These are phyloP conservation scores for Cucumis cinereus DNA, from an alignment of 306 rosid species.

Conservation along the genomic window DNA sequence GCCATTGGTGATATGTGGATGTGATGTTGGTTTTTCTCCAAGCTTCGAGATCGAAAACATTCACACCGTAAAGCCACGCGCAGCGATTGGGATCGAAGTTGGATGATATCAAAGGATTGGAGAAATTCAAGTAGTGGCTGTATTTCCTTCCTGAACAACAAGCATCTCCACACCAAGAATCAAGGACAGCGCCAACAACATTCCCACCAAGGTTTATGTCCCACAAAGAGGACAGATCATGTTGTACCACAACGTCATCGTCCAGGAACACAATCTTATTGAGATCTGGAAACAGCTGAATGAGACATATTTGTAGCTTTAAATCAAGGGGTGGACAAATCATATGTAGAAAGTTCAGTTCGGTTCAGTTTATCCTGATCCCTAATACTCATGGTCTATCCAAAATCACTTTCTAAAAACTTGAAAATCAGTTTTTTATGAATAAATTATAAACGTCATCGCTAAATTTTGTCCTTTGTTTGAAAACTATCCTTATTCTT, in stretches of 20 bases:
- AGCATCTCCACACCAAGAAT: conserved; percentile 47
- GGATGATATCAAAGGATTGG: conserved; percentile 59
- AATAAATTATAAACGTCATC: no score
- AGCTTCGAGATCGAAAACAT: conserved; percentile 67
- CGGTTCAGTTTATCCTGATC: background rate
- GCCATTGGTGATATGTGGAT: conserved; percentile 52
- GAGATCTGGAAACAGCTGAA: conserved; percentile 91
- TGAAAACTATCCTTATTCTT: no score
- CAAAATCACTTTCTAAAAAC: background rate
- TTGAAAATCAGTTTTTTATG: no score
- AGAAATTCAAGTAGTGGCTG: conserved; percentile 63
- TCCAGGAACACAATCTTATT: conserved; percentile 67
- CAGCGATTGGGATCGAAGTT: conserved; percentile 39
- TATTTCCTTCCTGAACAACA: conserved; percentile 63
- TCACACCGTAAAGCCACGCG: conserved; percentile 71
- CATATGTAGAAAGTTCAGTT: conserved; percentile 12
- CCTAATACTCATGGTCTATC: background rate
- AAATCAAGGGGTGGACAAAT: conserved; percentile 9
- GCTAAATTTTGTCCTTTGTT: no score
- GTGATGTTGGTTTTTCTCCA: conserved; percentile 78
- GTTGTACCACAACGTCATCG: conserved; percentile 82
- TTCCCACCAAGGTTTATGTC: conserved; percentile 68
- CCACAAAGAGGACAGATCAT: conserved; percentile 72
- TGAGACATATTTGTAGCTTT: conserved; percentile 29
- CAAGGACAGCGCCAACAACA: conserved; percentile 68